Percentiles rank a stretch among this genome's conserved stretches.
Conservation (phyloP, 1,284 basidiomycete genomes). For the Ceratobasidium sp. region DNA sequence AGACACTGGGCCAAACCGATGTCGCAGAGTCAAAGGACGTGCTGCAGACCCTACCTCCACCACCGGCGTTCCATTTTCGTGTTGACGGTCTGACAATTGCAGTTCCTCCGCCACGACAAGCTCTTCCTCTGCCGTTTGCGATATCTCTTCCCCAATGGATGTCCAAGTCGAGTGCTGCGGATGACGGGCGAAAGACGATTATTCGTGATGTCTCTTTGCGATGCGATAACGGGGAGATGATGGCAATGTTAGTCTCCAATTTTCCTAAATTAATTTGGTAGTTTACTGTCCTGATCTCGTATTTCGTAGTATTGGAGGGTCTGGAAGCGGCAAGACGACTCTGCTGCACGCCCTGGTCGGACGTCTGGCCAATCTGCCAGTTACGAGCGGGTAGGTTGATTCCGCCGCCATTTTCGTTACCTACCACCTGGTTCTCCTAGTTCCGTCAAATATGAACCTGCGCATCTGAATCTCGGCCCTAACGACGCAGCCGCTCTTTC, state of each 20-base stretch:
- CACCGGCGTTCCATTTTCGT: conserved; percentile 54
- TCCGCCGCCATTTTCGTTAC: not conserved
- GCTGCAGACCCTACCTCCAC: conserved; percentile 54
- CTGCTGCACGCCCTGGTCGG: conserved; percentile 57
- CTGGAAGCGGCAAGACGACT: conserved; percentile 58
- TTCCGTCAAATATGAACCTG: conserved; percentile 8
- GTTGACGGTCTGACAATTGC: conserved; percentile 55
- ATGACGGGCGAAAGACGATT: conserved; percentile 52
- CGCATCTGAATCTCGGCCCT: not conserved
- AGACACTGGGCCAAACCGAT: not conserved
- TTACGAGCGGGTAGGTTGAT: conserved; percentile 53
- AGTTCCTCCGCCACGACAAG: conserved; percentile 50
- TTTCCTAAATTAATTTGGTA: not conserved
- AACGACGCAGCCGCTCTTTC: conserved; percentile 45
- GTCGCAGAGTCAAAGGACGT: not conserved
- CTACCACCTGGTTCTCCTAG: not conserved
- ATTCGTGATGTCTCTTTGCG: conserved; percentile 54
- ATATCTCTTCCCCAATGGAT: conserved; percentile 34
- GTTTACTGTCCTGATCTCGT: not conserved
- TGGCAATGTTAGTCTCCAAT: conserved; percentile 55
- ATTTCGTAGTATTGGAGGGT: conserved; percentile 53
- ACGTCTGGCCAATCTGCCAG: conserved; percentile 54
- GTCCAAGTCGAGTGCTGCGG: conserved; percentile 11
- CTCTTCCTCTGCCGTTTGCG: conserved; percentile 40
- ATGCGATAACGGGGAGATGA: conserved; percentile 56